These are phyloP conservation scores for Blastobotrys indianensis DNA, from an alignment of 1,139 yeast genomes.

Conservation along the genomic window DNA sequence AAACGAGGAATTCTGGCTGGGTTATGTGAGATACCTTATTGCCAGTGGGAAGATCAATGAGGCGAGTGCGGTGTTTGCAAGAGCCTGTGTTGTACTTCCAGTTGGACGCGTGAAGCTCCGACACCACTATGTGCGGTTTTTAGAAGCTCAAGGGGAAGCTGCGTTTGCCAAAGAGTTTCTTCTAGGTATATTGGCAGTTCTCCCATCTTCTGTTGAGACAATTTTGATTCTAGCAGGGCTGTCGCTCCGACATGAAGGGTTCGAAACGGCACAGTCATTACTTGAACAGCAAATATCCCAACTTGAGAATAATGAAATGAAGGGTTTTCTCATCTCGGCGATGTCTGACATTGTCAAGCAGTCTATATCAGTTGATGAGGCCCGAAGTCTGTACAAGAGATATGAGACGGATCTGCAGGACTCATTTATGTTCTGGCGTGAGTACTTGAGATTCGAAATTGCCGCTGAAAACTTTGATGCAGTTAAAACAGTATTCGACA, in stretches of 20 bases:
- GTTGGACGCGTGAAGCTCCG: conserved; percentile 32
- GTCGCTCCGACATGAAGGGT: conserved; percentile 2
- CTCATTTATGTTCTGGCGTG: conserved; percentile 31
- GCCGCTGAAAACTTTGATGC: conserved; percentile 12
- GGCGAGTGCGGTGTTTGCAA: conserved; percentile 25
- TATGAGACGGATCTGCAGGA: conserved; percentile 22
- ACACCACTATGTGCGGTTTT: conserved; percentile 30
- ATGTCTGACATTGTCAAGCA: neutral
- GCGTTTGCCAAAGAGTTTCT: conserved; percentile 29
- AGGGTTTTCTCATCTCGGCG: conserved; percentile 4
- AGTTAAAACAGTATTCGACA: conserved; percentile 7
- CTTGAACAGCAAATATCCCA: neutral
- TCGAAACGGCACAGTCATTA: conserved; percentile 6
- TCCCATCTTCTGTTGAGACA: conserved; percentile 31
- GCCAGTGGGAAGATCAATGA: conserved; percentile 18
- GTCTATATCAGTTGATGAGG: neutral
- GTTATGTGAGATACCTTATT: conserved; percentile 45
- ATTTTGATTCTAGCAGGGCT: conserved; percentile 18
- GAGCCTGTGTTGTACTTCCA: conserved; percentile 32
- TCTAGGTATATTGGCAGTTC: conserved; percentile 23
- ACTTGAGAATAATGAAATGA: conserved; percentile 1
- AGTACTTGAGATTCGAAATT: conserved; percentile 32
- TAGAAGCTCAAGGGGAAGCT: conserved; percentile 27
- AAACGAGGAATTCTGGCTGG: conserved; percentile 57
- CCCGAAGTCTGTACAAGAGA: conserved; percentile 16